Evolutionary conservation across 2,329 filamentous ascomycete species (phyloP).

Genomic region (Colletotrichum chrysophilum): DNA sequence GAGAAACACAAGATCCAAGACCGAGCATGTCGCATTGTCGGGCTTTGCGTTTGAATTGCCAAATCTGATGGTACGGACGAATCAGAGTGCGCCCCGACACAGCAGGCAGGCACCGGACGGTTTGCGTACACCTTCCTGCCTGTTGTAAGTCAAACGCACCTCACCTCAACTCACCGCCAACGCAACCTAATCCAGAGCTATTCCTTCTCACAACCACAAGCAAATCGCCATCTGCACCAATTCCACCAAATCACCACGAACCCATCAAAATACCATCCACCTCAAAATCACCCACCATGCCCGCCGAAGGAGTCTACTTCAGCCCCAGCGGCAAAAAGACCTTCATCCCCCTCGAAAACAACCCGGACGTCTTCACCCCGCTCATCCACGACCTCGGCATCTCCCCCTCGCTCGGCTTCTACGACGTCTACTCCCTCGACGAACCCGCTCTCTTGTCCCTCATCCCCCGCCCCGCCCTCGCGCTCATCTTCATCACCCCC

Average conservation of each 20-base stretch:
- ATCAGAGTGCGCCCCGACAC: background rate
- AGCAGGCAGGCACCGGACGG: background rate
- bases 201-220: background rate
- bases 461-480: slow-evolving; percentile 77
- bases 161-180: background rate
- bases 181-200: no score
- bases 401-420: slow-evolving; percentile 70
- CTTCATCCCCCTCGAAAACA: slow-evolving; percentile 56
- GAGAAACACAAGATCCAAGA: background rate
- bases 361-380: slow-evolving; percentile 79
- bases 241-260: background rate
- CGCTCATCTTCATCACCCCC: slow-evolving; percentile 82
- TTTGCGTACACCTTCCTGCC: background rate
- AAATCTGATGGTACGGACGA: background rate
- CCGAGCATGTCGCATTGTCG: background rate
- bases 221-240: background rate
- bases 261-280: background rate
- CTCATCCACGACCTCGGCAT: slow-evolving; percentile 76
- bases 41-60: background rate
- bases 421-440: slow-evolving; percentile 83
- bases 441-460: slow-evolving; percentile 78
- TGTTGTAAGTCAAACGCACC: background rate
- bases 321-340: slow-evolving; percentile 35
- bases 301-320: slow-evolving; percentile 28
- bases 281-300: slow-evolving; percentile 24